These are phyloP conservation scores for Trichoderma asperellum DNA, from an alignment of 2,329 filamentous ascomycete species.

Conservation along the genomic window DNA sequence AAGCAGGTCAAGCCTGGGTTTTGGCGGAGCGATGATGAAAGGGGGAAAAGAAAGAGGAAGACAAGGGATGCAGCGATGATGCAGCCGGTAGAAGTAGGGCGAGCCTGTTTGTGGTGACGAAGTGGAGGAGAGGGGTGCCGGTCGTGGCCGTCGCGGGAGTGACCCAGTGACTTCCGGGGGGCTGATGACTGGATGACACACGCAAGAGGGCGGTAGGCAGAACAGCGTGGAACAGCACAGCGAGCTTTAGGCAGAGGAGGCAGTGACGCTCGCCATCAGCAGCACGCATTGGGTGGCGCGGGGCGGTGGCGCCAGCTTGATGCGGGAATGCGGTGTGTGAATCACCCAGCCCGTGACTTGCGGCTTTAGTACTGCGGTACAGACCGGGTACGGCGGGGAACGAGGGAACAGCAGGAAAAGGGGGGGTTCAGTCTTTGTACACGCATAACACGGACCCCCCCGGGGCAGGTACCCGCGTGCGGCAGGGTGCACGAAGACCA, in stretches of 20 bases:
- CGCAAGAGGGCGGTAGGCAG: slow-evolving; percentile 28
- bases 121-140: slow-evolving; percentile 29
- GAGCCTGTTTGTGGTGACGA: slow-evolving; percentile 20
- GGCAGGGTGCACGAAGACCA: not conserved
- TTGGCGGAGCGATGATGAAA: slow-evolving; percentile 21
- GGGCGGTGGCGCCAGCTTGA: slow-evolving; percentile 18
- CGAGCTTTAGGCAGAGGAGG: slow-evolving; percentile 28
- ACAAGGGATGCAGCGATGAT: slow-evolving; percentile 30
- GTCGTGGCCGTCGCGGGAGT: not conserved
- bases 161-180: slow-evolving; percentile 25
- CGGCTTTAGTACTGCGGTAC: not conserved
- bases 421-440: not conserved
- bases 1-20: not conserved
- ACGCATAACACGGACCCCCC: not conserved
- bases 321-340: slow-evolving; percentile 21
- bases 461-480: not conserved
- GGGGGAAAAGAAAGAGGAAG: slow-evolving; percentile 23
- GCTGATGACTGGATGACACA: slow-evolving; percentile 34
- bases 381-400: not conserved
- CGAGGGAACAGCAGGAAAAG: not conserved
- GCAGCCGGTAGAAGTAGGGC: slow-evolving; percentile 24
- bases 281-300: slow-evolving; percentile 14
- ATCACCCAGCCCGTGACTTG: not conserved
- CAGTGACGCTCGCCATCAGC: slow-evolving; percentile 26
- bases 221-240: slow-evolving; percentile 23